A percentile compares a stretch with the other conserved stretches of the same genome.
Evolutionary conservation across 2,329 filamentous ascomycete genomes (phyloP).

Genomic region (Fusarium musae): DNA sequence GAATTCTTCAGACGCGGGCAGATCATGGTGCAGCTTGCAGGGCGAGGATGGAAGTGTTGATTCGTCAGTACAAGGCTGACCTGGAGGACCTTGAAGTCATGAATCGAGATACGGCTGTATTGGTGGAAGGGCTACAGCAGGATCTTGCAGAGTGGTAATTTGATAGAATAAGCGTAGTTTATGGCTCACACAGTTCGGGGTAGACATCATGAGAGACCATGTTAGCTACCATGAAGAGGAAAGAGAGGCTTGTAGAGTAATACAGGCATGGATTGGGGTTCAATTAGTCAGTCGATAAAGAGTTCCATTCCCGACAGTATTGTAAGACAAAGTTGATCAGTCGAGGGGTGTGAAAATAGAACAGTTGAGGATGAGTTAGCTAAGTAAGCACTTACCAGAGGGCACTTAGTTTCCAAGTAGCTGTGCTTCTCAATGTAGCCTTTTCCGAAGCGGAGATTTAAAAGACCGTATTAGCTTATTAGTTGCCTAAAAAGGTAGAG

Average conservation of each 20-base stretch:
- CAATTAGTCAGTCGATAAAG: too few relatives aligned
- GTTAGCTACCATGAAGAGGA: background rate
- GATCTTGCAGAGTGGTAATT: accelerated
- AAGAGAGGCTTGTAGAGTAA: background rate
- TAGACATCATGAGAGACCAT: background rate
- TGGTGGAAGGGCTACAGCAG: background rate
- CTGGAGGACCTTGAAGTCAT: background rate
- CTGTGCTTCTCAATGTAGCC: too few relatives aligned
- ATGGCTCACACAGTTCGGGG: accelerated
- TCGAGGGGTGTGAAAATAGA: too few relatives aligned
- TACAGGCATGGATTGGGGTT: too few relatives aligned
- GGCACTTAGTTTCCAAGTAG: too few relatives aligned
- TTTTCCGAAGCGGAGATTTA: too few relatives aligned
- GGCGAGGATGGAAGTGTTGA: background rate
- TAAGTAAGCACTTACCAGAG: too few relatives aligned
- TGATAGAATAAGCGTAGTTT: background rate
- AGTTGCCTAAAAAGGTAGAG: too few relatives aligned
- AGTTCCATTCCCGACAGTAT: too few relatives aligned
- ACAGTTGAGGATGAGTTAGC: too few relatives aligned
- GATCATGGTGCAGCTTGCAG: background rate
- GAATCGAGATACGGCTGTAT: background rate
- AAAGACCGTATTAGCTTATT: too few relatives aligned
- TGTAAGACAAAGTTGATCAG: too few relatives aligned
- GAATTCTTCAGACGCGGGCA: background rate
- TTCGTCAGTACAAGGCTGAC: background rate